Conservation (phyloP, 2,329 filamentous ascomycete genomes). For the Cladosporium cucumerinum region DNA sequence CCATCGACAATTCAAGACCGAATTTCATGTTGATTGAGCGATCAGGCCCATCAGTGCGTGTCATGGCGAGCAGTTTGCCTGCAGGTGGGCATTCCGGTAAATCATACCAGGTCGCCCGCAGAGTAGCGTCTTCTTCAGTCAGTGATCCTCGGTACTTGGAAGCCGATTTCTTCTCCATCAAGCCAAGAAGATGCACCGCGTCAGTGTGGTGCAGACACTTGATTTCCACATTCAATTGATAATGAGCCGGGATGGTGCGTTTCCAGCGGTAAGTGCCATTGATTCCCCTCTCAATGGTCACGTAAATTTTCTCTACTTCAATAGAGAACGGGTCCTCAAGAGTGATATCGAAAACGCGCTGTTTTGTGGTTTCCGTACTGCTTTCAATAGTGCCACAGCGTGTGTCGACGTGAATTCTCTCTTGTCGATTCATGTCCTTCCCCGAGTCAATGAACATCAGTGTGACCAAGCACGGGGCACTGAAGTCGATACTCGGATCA, state of each 20-base stretch:
- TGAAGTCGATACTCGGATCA: constrained; percentile 20
- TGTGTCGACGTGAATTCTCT: constrained; percentile 17
- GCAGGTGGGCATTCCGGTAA: constrained; percentile 29
- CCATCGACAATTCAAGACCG: constrained; percentile 28
- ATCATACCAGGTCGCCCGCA: constrained; percentile 31
- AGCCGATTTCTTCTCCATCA: constrained; percentile 22
- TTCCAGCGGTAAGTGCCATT: constrained; percentile 22
- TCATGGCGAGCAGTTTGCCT: constrained; percentile 22
- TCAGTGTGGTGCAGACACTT: constrained; percentile 31
- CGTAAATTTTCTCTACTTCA: constrained; percentile 23
- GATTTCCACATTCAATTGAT: constrained; percentile 28
- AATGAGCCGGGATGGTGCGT: constrained; percentile 22
- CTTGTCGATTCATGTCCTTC: constrained; percentile 12
- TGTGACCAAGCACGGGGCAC: constrained; percentile 23
- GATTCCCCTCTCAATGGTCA: constrained; percentile 18
- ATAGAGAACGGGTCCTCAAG: constrained; percentile 27
- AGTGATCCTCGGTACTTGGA: neutral
- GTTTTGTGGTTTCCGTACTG: neutral
- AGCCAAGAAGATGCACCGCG: constrained; percentile 29
- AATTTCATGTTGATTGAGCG: constrained; percentile 21
- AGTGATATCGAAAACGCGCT: constrained; percentile 23
- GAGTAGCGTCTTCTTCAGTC: constrained; percentile 20
- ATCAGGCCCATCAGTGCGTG: constrained; percentile 23
- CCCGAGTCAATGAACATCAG: constrained; percentile 19
- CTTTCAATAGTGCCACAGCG: constrained; percentile 20